phyloP scores from a whole-genome alignment of 805 yeast genomes.

The Yamadazyma philogaea region DNA sequence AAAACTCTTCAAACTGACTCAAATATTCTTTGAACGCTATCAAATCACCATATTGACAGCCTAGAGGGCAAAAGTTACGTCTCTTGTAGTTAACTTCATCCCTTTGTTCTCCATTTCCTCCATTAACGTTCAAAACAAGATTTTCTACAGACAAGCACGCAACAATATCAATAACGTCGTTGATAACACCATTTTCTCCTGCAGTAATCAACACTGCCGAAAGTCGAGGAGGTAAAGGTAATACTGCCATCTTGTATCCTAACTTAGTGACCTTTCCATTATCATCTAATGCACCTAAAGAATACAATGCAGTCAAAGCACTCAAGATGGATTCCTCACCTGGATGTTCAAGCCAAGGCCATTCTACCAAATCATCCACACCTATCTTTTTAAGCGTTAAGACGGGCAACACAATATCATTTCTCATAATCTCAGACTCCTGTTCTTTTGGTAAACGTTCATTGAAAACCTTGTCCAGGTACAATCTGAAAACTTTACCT shows the following conservation, averaged over 20 bases:
- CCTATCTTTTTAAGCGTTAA: constrained; percentile 80
- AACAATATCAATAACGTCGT: constrained; percentile 79
- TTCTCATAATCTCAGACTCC: constrained; percentile 88
- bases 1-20: constrained; percentile 45
- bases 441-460: constrained; percentile 66
- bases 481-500: constrained; percentile 86
- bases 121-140: constrained; percentile 66
- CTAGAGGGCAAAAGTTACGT: constrained; percentile 64
- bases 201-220: constrained; percentile 83
- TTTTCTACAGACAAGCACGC: constrained; percentile 93
- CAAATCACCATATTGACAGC: constrained; percentile 78
- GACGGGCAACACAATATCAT: constrained; percentile 81
- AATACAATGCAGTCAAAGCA: constrained; percentile 74
- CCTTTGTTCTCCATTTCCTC: constrained; percentile 61
- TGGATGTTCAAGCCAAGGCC: constrained; percentile 94
- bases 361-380: constrained; percentile 75
- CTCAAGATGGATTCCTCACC: constrained; percentile 71
- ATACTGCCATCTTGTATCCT: constrained; percentile 82
- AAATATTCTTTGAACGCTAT: constrained; percentile 76
- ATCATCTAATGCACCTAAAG: constrained; percentile 76
- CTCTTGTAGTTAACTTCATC: constrained; percentile 82
- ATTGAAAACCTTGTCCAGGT: constrained; percentile 66
- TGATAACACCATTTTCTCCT: constrained; percentile 51
- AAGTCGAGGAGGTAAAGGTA: constrained; percentile 91
- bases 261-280: constrained; percentile 70